Base-by-base conservation (phyloP, 2,329 filamentous ascomycete genomes). In the Colletotrichum sidae region DNA sequence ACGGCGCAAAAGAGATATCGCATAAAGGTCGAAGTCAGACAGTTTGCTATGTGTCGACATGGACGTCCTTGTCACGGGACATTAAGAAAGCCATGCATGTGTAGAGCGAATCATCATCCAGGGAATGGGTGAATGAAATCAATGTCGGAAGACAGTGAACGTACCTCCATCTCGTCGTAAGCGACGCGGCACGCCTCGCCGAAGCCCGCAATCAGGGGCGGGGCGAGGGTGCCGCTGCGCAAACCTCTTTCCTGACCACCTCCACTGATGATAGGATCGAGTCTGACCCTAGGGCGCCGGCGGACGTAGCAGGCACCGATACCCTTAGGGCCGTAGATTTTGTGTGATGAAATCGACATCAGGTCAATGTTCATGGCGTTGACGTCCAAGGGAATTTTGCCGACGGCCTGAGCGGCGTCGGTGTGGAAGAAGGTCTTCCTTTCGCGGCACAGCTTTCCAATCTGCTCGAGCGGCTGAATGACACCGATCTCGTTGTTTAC, bases 401-500 rank as follows among this genome's bases (percentile, higher is more conserved):
- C 96, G n/a, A 98, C 94, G 13, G 96, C 96, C 81, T 99, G 96
- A 1, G 96, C 96, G 55, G 86, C 96, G 78, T 99, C 96, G 33
- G 94, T 97, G 81, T 99, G 96, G 88, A 99, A 99, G 80, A 97
- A 99, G 49, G 97, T 85, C 83, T 97, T 97, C 79, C 93, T 96
- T 59, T 89, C 86, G 55, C 96, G 89, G 79, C 96, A 99, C 12
- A 99, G 83, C 79, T 91, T 92, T 74, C 96, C 96, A 76, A 99
- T 99, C 81, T 97, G 89, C 72, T 93, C 92, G 64, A 99, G 81
- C 1, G 96, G 96, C 79, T 99, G 96, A 64, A 99, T 96, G n/a
- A 99, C 96, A 74, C 96, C 96, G 73, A 99, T 98, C 81, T 99
- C 96, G 78, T 99, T 99, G 84, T 99, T 99, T 74, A 99, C 96